Percentiles rank a stretch among this genome's conserved stretches.
These are phyloP conservation scores for Allium cepa DNA, from an alignment of 106 monocot genomes.

Conservation along the genomic window DNA sequence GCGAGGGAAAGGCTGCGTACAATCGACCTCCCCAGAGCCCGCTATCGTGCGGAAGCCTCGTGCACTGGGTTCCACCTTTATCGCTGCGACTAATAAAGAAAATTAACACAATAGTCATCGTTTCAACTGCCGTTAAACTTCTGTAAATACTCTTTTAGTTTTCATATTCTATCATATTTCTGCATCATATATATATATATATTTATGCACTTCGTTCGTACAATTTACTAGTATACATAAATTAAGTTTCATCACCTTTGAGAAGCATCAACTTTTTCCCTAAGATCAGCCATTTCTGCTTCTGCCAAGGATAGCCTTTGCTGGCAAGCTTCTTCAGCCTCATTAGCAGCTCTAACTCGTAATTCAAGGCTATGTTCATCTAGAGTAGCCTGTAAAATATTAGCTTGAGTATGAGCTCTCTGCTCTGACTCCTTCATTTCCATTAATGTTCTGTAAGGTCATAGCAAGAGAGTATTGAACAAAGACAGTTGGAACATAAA, in stretches of 20 bases:
- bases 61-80: too few relatives aligned
- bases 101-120: too few relatives aligned
- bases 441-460: slow-evolving; percentile 41
- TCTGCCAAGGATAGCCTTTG: slow-evolving; percentile 74
- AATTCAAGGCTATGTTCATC: slow-evolving; percentile 87
- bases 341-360: slow-evolving; percentile 94
- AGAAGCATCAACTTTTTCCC: slow-evolving; percentile 64
- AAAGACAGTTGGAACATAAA: neutral
- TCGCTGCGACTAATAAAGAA: too few relatives aligned
- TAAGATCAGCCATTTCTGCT: slow-evolving; percentile 64
- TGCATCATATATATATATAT: too few relatives aligned
- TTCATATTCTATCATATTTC: neutral
- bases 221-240: neutral
- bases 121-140: too few relatives aligned
- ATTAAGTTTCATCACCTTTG: slow-evolving; percentile 47
- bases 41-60: too few relatives aligned
- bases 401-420: slow-evolving; percentile 66
- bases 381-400: slow-evolving; percentile 45
- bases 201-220: neutral
- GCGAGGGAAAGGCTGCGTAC: too few relatives aligned
- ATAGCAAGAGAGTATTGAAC: slow-evolving; percentile 7
- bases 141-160: too few relatives aligned
- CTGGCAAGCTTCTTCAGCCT: slow-evolving; percentile 88
- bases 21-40: too few relatives aligned
- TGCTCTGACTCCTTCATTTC: slow-evolving; percentile 90